These are phyloP conservation scores for Cutaneotrichosporon cavernicola DNA, from an alignment of 1,284 basidiomycete species.

Conservation along the genomic window DNA sequence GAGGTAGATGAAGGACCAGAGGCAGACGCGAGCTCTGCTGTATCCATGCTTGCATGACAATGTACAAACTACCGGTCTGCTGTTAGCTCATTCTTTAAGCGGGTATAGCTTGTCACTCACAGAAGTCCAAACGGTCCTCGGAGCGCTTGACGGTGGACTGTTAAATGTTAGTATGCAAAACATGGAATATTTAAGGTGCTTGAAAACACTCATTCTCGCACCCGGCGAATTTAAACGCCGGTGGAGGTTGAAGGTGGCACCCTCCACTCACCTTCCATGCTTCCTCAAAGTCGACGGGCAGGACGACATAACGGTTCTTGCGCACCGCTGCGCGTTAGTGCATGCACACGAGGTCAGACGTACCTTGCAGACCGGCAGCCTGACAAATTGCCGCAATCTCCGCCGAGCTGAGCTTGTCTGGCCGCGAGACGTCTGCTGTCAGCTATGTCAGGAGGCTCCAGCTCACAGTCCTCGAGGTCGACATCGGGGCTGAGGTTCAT, in stretches of 20 bases:
- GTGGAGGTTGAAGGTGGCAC: constrained; percentile 20
- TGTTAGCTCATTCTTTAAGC: constrained; percentile 13
- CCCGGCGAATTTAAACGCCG: constrained; percentile 23
- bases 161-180: constrained; percentile 51
- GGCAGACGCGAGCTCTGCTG: background rate
- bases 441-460: constrained; percentile 12
- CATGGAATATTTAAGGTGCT: constrained; percentile 42
- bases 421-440: constrained; percentile 82
- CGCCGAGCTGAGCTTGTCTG: constrained; percentile 91
- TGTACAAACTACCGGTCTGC: constrained; percentile 40
- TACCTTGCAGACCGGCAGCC: constrained; percentile 94
- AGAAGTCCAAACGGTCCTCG: constrained; percentile 94
- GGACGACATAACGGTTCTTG: constrained; percentile 96
- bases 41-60: constrained; percentile 23
- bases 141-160: constrained; percentile 84
- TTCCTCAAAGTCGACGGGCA: constrained; percentile 97
- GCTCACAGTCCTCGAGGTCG: constrained; percentile 93
- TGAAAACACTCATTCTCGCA: constrained; percentile 21
- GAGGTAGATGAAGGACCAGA: background rate
- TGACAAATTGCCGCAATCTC: constrained; percentile 96
- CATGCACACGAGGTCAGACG: constrained; percentile 16
- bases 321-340: constrained; percentile 68
- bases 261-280: constrained; percentile 85
- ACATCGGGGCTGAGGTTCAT: constrained; percentile 99
- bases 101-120: constrained; percentile 58